Evolutionary conservation across 2,329 filamentous ascomycete genomes (phyloP).

Genomic region (Basipetospora chlamydospora): DNA sequence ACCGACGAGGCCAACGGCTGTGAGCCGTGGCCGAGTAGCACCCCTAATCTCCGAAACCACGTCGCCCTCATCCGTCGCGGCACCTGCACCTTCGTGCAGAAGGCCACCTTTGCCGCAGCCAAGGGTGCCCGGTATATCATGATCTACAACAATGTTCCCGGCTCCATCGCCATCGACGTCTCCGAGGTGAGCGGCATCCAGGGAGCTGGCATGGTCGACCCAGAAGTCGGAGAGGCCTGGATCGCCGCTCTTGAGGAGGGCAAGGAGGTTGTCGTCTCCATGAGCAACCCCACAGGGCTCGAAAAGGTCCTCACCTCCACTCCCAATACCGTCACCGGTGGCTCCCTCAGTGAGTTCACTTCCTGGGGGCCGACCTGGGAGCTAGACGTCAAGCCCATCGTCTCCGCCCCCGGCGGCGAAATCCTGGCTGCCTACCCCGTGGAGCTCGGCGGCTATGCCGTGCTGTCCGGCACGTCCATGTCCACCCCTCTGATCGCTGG

Average conservation of each 20-base stretch:
- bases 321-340: constrained; percentile 29
- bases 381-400: constrained; percentile 38
- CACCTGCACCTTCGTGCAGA: constrained; percentile 38
- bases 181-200: constrained; percentile 16
- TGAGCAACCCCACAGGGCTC: constrained; percentile 25
- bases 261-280: constrained; percentile 26
- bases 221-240: constrained; percentile 27
- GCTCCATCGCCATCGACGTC: constrained; percentile 20
- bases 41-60: constrained; percentile 39
- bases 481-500: constrained; percentile 40
- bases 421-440: constrained; percentile 43
- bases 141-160: constrained; percentile 41
- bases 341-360: constrained; percentile 36
- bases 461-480: constrained; percentile 46
- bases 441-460: constrained; percentile 30
- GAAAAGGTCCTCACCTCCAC: constrained; percentile 16
- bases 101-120: constrained; percentile 35
- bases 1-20: constrained; percentile 35
- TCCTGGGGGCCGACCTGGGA: constrained; percentile 50
- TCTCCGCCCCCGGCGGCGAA: constrained; percentile 39
- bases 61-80: constrained; percentile 48
- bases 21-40: constrained; percentile 31
- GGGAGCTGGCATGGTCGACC: constrained; percentile 26
- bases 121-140: constrained; percentile 46
- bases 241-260: constrained; percentile 26